phyloP scores from a whole-genome alignment of 2,329 filamentous ascomycete species.

The Atkinsonella texensis region DNA sequence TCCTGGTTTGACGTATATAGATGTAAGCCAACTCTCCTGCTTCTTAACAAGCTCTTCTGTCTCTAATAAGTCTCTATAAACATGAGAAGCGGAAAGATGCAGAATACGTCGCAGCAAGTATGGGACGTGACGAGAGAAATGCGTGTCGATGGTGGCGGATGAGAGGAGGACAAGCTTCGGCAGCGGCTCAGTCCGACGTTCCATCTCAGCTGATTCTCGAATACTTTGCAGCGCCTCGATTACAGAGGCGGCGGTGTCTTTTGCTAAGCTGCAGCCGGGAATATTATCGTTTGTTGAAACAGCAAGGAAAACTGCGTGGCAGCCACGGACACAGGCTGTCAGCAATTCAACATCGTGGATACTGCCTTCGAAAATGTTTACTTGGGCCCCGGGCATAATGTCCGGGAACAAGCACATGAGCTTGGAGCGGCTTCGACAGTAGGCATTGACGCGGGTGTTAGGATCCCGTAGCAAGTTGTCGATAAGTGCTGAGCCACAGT shows the following conservation, averaged over 20 bases:
- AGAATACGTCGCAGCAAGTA: constrained; percentile 17
- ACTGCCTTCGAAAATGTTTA: constrained; percentile 29
- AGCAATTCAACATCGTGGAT: constrained; percentile 28
- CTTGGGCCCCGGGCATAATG: constrained; percentile 16
- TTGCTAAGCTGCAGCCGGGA: constrained; percentile 25
- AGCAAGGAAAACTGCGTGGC: constrained; percentile 26
- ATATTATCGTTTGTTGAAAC: constrained; percentile 31
- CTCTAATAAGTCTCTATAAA: constrained; percentile 10
- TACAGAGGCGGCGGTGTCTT: constrained; percentile 23
- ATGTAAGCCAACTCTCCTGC: constrained; percentile 24
- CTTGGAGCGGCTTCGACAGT: constrained; percentile 30
- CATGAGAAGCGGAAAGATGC: constrained; percentile 17
- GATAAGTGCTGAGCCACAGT: constrained; percentile 29
- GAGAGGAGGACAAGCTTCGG: constrained; percentile 28
- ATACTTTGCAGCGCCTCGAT: constrained; percentile 16
- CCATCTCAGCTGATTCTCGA: not conserved
- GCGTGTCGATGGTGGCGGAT: constrained; percentile 29
- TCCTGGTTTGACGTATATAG: constrained; percentile 31
- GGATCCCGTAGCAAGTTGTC: constrained; percentile 22
- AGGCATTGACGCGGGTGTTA: constrained; percentile 24
- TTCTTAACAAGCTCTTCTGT: constrained; percentile 25
- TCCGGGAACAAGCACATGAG: constrained; percentile 22
- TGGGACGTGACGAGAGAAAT: constrained; percentile 20
- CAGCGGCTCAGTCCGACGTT: constrained; percentile 15
- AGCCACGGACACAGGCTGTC: constrained; percentile 21